Evolutionary conservation across 225 moss, liverwort and hornwort species (phyloP).

Genomic region (Pleurozium schreberi): DNA sequence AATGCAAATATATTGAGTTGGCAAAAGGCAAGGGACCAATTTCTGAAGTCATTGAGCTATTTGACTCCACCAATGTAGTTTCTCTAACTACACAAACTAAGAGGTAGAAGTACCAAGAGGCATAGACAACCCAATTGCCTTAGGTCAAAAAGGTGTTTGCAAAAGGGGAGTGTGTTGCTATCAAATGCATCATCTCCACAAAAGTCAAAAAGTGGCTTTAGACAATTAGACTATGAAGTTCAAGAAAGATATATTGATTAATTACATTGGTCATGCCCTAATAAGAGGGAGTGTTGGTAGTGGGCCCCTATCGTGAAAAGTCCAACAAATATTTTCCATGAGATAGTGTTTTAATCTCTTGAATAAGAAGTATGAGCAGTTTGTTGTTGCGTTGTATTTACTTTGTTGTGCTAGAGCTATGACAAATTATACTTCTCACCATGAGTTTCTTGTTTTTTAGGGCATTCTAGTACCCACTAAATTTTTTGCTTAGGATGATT

Average conservation of each 20-base stretch:
- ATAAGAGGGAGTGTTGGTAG: fast-evolving
- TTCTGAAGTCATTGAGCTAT: fast-evolving
- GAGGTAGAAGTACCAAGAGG: fast-evolving
- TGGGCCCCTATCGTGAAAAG: no score
- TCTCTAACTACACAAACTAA: fast-evolving
- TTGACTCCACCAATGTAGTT: fast-evolving
- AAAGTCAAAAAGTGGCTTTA: background rate
- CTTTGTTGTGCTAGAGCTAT: background rate
- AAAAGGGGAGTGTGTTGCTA: background rate
- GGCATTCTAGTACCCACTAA: fast-evolving
- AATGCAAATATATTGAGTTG: no score
- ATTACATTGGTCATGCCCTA: background rate
- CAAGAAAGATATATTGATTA: background rate
- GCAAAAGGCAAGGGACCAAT: no score
- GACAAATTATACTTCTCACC: background rate
- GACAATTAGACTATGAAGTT: no score
- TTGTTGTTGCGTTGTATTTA: background rate
- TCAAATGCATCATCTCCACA: background rate
- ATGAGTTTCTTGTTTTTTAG: background rate
- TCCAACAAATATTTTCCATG: no score
- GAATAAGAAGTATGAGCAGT: background rate
- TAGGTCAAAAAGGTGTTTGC: background rate
- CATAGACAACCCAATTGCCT: background rate
- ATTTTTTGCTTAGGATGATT: no score
- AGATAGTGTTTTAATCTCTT: background rate